phyloP scores from a whole-genome alignment of 805 yeast genomes.

The Candida taoyuanica region DNA sequence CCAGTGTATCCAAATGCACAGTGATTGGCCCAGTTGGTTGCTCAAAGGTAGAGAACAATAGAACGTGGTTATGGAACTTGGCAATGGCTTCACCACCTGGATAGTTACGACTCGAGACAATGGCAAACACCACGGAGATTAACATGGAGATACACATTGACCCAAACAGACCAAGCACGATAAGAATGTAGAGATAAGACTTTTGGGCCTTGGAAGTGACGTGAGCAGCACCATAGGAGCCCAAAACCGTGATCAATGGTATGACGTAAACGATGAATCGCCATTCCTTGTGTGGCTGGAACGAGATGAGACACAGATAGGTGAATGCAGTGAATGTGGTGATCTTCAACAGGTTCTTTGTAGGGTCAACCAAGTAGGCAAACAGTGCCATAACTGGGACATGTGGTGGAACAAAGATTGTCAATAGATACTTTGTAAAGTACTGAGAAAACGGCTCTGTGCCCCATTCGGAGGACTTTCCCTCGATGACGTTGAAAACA shows the following conservation, averaged over 20 bases:
- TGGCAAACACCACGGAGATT: conserved; percentile 48
- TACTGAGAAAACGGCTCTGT: conserved; percentile 70
- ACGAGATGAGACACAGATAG: conserved; percentile 61
- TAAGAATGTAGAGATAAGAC: conserved; percentile 14
- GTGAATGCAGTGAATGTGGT: conserved; percentile 46
- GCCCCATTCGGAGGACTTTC: conserved; percentile 81
- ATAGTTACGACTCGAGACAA: conserved; percentile 69
- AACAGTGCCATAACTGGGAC: conserved; percentile 35
- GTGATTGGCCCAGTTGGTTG: conserved; percentile 24
- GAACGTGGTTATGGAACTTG: conserved; percentile 42
- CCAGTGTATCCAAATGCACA: conserved; percentile 72
- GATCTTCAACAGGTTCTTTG: conserved; percentile 35
- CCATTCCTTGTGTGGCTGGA: conserved; percentile 94
- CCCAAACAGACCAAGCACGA: conserved; percentile 19
- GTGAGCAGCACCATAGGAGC: conserved; percentile 54
- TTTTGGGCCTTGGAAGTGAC: conserved; percentile 21
- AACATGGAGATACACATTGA: conserved; percentile 32
- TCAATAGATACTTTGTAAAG: conserved; percentile 42
- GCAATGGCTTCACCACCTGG: conserved; percentile 82
- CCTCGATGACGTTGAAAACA: conserved; percentile 68
- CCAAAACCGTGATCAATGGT: conserved; percentile 62
- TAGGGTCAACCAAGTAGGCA: conserved; percentile 35
- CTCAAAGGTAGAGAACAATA: conserved; percentile 11
- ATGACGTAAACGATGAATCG: conserved; percentile 75
- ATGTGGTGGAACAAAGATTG: conserved; percentile 42